These are phyloP conservation scores for Epichloe sylvatica DNA, from an alignment of 2,329 filamentous ascomycete genomes.

Conservation along the genomic window DNA sequence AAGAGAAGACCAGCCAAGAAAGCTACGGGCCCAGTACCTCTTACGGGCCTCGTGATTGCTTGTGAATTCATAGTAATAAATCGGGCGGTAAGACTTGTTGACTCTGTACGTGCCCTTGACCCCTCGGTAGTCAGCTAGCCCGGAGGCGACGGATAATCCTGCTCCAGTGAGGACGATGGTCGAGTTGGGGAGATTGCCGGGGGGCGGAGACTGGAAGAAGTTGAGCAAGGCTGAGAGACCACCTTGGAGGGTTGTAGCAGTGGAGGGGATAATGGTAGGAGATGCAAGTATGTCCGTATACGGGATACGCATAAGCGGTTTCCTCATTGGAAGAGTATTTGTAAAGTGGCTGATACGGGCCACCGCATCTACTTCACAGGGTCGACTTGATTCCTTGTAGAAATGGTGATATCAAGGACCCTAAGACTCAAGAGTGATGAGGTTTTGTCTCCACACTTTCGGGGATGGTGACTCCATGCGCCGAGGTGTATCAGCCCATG, in stretches of 20 bases:
- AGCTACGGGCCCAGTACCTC: slow-evolving; percentile 90
- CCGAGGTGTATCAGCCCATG: background rate
- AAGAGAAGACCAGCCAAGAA: slow-evolving; percentile 79
- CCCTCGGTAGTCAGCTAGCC: slow-evolving; percentile 84
- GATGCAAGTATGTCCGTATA: slow-evolving; percentile 72
- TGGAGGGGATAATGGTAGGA: slow-evolving; percentile 59
- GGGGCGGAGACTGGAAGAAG: slow-evolving; percentile 54
- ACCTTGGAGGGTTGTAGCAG: slow-evolving; percentile 54
- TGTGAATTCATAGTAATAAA: slow-evolving; percentile 86
- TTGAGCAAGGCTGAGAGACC: slow-evolving; percentile 63
- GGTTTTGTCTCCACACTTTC: no score
- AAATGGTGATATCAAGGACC: background rate
- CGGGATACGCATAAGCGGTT: slow-evolving; percentile 72
- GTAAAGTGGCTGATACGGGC: background rate
- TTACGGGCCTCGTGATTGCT: slow-evolving; percentile 71
- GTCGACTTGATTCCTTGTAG: background rate
- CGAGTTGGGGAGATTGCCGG: slow-evolving; percentile 31
- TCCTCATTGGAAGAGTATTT: slow-evolving; percentile 37
- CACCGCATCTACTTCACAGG: background rate
- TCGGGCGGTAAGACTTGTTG: slow-evolving; percentile 80
- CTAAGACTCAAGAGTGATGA: no score
- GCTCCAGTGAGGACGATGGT: slow-evolving; percentile 57
- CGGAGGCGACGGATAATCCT: slow-evolving; percentile 84
- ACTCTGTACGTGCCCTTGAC: slow-evolving; percentile 81
- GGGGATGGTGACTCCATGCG: background rate